Evolutionary conservation across 495 filamentous ascomycete species (phyloP), one percentile per base, ranked within the genome.

Genomic region (Penicillium roqueforti): DNA sequence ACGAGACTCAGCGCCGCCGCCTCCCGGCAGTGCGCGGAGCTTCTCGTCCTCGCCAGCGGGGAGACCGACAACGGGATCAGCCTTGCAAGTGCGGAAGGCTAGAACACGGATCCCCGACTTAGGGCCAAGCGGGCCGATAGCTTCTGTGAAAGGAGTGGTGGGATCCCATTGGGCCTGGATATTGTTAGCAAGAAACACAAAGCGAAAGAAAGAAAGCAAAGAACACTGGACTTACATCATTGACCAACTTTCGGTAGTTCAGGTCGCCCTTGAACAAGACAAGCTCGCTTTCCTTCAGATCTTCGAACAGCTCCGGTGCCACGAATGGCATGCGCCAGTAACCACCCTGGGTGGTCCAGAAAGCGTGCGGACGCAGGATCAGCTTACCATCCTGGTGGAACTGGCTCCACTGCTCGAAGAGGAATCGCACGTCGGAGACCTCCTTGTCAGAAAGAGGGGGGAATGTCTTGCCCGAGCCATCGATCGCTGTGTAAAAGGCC

Each of bases 211-310:
- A 3, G 16, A 32, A 13, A 41, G 6, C 22, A 38, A 31, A 50
- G 23, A 20, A 37, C 29, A 1, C n/a, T 2, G 29, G 19, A 73
- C 85, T 80, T 74, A 91, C 91, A 72, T 98, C 95, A 23, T 80
- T 89, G 22, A 85, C 87, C 51, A 98, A 65, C 65, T 98, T 98
- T 31, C 93, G 76, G 62, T 97, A 97, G 63, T 98, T 97, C 59
- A 97, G 65, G 72, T 98, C 93, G 7, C 93, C 93, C 75, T 98
- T 98, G 76, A 96, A 96, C 20, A 97, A 81, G 1, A 96, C 89
- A n/a, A 97, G 75, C 67, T 96, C 91, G 55, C 84, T 86, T 55
- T 83, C 72, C 72, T 89, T 82, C n/a, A 97, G 69, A 60, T 96
- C 92, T 6, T 88, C 80, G 47, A 82, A 81, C 29, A 97, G 70